Percentiles rank a stretch among this genome's conserved stretches.
Evolutionary conservation across 257 asterid species (phyloP).

Genomic region (Solanum sejunctum): DNA sequence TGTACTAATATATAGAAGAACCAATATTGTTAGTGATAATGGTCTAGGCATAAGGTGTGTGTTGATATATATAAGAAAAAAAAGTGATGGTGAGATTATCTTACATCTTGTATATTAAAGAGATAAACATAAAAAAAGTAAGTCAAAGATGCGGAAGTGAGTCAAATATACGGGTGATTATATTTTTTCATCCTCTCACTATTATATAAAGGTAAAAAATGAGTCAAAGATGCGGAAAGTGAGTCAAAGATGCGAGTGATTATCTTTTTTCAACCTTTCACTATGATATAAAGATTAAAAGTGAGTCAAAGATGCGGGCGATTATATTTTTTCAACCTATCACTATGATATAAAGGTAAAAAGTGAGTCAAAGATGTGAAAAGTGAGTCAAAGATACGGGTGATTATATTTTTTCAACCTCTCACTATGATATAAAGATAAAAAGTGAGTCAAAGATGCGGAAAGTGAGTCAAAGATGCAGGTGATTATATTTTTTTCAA

Average conservation of each 20-base stretch:
- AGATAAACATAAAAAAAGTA: background rate
- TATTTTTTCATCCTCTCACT: background rate
- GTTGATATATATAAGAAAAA: background rate
- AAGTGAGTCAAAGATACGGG: too few relatives aligned
- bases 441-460: background rate
- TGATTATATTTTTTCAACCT: too few relatives aligned
- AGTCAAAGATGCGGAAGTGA: too few relatives aligned
- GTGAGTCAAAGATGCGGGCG: too few relatives aligned
- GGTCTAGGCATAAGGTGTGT: background rate
- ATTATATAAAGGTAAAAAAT: background rate
- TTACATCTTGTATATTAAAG: background rate
- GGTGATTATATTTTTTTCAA: background rate
- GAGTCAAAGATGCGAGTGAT: too few relatives aligned
- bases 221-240: too few relatives aligned
- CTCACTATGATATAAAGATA: background rate
- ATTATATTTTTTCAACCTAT: too few relatives aligned
- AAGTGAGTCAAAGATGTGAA: too few relatives aligned
- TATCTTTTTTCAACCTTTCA: too few relatives aligned
- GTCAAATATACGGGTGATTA: background rate
- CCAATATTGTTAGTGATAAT: background rate
- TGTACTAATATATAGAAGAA: background rate
- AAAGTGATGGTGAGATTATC: background rate
- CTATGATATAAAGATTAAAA: too few relatives aligned
- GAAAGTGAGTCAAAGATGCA: background rate
- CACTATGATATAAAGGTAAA: too few relatives aligned